These are phyloP conservation scores for Fusarium penzigii DNA, from an alignment of 2,329 filamentous ascomycete species.

Conservation along the genomic window DNA sequence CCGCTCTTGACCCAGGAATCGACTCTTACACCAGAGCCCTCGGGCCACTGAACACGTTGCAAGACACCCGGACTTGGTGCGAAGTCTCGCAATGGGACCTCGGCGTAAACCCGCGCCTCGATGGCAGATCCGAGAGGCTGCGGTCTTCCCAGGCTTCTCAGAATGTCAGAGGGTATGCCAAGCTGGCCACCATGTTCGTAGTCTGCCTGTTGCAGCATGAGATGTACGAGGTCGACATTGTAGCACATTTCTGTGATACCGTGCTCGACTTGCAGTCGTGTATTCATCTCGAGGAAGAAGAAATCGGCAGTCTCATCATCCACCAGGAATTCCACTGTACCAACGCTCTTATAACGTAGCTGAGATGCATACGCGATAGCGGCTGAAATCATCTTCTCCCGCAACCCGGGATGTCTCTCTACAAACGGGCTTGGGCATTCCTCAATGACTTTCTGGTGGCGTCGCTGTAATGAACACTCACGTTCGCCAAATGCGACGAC, in stretches of 20 bases:
- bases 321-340: constrained; percentile 58
- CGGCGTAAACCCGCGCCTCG: constrained; percentile 40
- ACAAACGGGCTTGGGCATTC: constrained; percentile 68
- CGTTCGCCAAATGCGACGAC: constrained; percentile 61
- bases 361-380: constrained; percentile 14
- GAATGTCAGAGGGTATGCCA: constrained; percentile 7
- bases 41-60: constrained; percentile 57
- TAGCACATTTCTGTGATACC: constrained; percentile 78
- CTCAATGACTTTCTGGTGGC: constrained; percentile 72
- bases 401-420: constrained; percentile 33
- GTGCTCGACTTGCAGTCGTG: constrained; percentile 75
- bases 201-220: constrained; percentile 41
- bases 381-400: constrained; percentile 26
- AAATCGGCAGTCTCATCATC: constrained; percentile 63
- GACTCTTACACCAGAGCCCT: constrained; percentile 49
- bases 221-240: constrained; percentile 67
- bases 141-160: constrained; percentile 9
- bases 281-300: constrained; percentile 56
- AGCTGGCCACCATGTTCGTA: constrained; percentile 12
- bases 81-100: constrained; percentile 57
- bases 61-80: constrained; percentile 59
- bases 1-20: constrained; percentile 65
- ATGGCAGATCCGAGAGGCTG: constrained; percentile 33
- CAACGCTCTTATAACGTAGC: constrained; percentile 18
- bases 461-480: constrained; percentile 67